Evolutionary conservation across 148 eudicot species (phyloP), one percentile per base, ranked within the genome.

Genomic region (Spergularia bocconei): DNA sequence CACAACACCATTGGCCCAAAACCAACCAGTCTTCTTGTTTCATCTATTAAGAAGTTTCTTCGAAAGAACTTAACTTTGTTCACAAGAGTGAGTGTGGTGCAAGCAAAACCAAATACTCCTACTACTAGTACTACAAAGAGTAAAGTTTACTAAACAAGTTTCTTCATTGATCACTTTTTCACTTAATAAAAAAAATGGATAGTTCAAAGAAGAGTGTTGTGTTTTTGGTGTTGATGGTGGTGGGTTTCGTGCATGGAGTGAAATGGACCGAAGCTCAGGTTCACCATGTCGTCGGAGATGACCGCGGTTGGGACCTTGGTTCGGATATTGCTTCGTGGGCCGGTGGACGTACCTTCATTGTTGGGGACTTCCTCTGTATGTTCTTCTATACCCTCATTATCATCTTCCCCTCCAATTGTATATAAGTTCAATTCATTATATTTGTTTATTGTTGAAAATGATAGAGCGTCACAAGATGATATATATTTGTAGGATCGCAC

Each of bases 301-400:
- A 91, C 15, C 84, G 82, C 11, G 91, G 91, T 13, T 89, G 90
- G 93, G 86, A 85, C n/a, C 41, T 82, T 13, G 64, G 85, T 16
- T 70, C 87, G 3, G 82, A 86, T 66, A 75, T 91, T 63, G 83
- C 73, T 41, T 71, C 88, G 13, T 91, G 93, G 97, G 81, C 88
- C 17, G 72, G 79, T 48, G 76, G 63, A 19, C 85, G 88, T 23
- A 77, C 81, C 78, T 91, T 91, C 81, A 44, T 81, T 25, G 90
- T 89, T 47, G 97, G 97, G 5, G 97, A 91, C 80, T 86, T 80
- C 36, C 77, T 91, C 33, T 87, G 97, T 91, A 89, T 75, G 85
- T 4, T 51, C 59, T 74, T 21, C 66, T 47, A 57, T 71, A 66
- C 75, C 67, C 14, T 9, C 13, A 14, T 60, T 53, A 11, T 8